Evolutionary conservation across 257 asterid species (phyloP).

Genomic region (Capsicum chinense): DNA sequence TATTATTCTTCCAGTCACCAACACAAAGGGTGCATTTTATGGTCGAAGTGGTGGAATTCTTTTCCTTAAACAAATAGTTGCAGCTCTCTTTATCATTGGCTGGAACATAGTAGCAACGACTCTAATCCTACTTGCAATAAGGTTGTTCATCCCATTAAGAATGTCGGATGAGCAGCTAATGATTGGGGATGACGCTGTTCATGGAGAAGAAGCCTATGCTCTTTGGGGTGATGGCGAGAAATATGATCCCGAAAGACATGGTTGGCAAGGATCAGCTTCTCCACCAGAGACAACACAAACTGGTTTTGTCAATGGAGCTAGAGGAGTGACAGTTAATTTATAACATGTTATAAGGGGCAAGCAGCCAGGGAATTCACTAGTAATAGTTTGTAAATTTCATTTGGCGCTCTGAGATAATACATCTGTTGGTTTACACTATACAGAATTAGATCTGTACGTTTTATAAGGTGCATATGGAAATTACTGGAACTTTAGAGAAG

Average conservation of each 20-base stretch:
- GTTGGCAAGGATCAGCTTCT: constrained; percentile 52
- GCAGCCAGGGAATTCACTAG: too few relatives aligned
- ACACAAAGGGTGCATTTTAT: constrained; percentile 75
- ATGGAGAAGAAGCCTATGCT: constrained; percentile 92
- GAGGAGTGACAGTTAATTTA: constrained; percentile 70
- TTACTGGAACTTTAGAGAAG: background rate
- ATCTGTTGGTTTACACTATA: background rate
- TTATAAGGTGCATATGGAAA: background rate
- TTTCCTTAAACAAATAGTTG: constrained; percentile 71
- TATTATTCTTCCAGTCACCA: constrained; percentile 65
- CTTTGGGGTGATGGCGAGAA: constrained; percentile 96
- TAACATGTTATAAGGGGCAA: constrained; percentile 30
- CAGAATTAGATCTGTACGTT: background rate
- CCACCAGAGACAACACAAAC: constrained; percentile 43
- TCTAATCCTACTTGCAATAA: constrained; percentile 57
- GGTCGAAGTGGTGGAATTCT: constrained; percentile 62
- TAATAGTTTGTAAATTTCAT: too few relatives aligned
- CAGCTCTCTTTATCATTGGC: constrained; percentile 68
- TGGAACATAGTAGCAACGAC: constrained; percentile 80
- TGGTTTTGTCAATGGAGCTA: constrained; percentile 57
- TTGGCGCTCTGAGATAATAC: too few relatives aligned
- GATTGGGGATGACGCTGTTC: constrained; percentile 94
- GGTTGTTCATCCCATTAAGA: constrained; percentile 62
- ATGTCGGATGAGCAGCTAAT: constrained; percentile 84
- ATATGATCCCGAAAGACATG: constrained; percentile 67